Conservation (phyloP, 305 asterid genomes). For the Solanum aculeatissimum region DNA sequence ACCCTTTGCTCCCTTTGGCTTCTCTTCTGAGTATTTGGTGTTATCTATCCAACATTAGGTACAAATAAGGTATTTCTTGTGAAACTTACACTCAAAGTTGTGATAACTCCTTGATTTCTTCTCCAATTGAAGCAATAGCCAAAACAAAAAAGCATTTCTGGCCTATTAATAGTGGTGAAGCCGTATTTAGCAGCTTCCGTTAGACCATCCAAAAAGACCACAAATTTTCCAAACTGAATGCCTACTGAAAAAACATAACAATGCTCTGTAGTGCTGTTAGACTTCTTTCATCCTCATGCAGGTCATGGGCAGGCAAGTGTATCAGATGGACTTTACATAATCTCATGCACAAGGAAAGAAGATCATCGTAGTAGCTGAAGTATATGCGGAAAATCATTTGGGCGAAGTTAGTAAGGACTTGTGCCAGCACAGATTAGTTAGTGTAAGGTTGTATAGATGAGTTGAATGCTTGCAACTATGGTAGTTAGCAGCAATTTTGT, state of each 20-base stretch:
- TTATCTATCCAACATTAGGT: background rate
- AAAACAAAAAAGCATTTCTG: background rate
- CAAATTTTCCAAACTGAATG: background rate
- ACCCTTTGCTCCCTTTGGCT: conserved; percentile 45
- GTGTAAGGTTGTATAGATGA: background rate
- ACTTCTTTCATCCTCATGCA: background rate
- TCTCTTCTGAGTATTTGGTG: conserved; percentile 33
- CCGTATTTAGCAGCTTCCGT: background rate
- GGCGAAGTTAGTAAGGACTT: background rate
- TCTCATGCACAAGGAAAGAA: background rate
- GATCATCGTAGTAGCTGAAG: background rate
- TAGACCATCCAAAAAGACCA: background rate
- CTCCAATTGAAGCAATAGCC: background rate
- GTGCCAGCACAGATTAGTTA: background rate
- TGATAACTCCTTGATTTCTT: background rate
- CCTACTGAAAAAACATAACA: background rate
- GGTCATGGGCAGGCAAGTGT: background rate
- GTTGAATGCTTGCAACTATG: background rate
- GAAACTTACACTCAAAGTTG: background rate
- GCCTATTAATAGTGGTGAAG: background rate
- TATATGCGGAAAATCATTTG: background rate
- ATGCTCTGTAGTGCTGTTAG: background rate
- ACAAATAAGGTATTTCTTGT: background rate
- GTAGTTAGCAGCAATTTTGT: background rate
- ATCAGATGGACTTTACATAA: background rate